These are phyloP conservation scores for Phialophora verrucosa DNA, from an alignment of 2,329 filamentous ascomycete species.

Conservation along the genomic window DNA sequence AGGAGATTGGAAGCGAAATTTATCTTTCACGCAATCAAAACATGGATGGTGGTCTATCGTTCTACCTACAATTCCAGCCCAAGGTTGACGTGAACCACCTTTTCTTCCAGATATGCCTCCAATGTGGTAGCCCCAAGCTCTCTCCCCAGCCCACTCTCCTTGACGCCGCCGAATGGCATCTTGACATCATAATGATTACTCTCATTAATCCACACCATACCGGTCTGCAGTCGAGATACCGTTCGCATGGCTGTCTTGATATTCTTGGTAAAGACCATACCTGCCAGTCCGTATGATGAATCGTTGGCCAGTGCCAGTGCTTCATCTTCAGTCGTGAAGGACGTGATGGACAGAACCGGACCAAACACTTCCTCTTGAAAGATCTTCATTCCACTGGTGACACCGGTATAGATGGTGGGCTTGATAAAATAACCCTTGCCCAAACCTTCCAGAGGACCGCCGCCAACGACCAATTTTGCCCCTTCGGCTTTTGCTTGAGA, in stretches of 20 bases:
- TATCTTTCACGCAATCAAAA: too few species aligned
- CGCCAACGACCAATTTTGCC: too few species aligned
- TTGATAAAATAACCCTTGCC: constrained; percentile 60
- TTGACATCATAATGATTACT: constrained; percentile 73
- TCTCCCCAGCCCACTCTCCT: constrained; percentile 66
- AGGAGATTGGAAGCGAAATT: too few species aligned
- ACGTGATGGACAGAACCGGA: constrained; percentile 56
- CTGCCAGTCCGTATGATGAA: constrained; percentile 57
- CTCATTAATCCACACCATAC: constrained; percentile 57
- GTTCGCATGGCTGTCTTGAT: constrained; percentile 55
- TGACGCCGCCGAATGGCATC: constrained; percentile 71
- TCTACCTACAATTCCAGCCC: too few species aligned
- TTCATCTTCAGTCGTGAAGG: constrained; percentile 54
- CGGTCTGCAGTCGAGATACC: constrained; percentile 54
- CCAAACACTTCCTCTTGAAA: constrained; percentile 57
- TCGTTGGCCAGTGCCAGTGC: constrained; percentile 57
- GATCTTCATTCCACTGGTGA: constrained; percentile 40
- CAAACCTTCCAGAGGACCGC: too few species aligned
- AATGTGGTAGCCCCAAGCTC: constrained; percentile 19
- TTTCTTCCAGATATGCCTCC: too few species aligned
- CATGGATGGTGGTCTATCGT: too few species aligned
- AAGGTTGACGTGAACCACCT: too few species aligned
- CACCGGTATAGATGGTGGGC: constrained; percentile 53
- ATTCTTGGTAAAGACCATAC: constrained; percentile 58
- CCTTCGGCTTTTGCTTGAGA: too few species aligned